phyloP scores from a whole-genome alignment of 2,329 filamentous ascomycete species.

The Allantophomopsis cytisporea region DNA sequence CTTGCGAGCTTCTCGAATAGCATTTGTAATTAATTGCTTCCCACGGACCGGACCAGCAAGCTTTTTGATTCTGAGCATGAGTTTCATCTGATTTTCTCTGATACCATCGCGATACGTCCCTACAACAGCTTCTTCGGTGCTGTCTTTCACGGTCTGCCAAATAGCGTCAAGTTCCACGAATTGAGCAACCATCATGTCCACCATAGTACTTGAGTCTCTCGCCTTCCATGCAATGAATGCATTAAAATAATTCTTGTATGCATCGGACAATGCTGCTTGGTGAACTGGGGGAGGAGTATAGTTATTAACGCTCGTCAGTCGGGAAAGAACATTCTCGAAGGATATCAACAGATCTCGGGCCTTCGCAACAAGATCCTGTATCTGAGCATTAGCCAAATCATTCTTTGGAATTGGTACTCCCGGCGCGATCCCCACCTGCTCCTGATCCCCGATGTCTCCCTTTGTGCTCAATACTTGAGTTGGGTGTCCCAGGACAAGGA shows the following conservation, averaged over 20 bases:
- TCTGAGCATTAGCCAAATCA: conserved; percentile 45
- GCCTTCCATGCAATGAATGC: conserved; percentile 79
- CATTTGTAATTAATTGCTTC: conserved; percentile 59
- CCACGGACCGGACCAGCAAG: conserved; percentile 60
- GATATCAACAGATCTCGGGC: conserved; percentile 63
- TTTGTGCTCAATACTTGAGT: conserved; percentile 66
- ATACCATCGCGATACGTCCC: conserved; percentile 71
- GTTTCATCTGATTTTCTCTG: conserved; percentile 65
- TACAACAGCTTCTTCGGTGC: conserved; percentile 58
- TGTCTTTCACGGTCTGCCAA: conserved; percentile 70
- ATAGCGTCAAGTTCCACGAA: conserved; percentile 78
- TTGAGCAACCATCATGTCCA: conserved; percentile 76
- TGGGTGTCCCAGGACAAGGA: conserved; percentile 67
- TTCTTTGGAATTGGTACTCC: conserved; percentile 31
- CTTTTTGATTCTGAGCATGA: conserved; percentile 69
- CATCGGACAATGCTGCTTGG: conserved; percentile 48
- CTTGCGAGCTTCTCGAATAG: conserved; percentile 58
- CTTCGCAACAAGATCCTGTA: conserved; percentile 63
- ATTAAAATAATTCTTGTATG: conserved; percentile 62
- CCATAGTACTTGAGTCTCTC: conserved; percentile 61
- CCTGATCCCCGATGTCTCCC: conserved; percentile 40
- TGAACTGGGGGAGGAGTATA: conserved; percentile 52
- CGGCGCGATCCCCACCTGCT: conserved; percentile 34
- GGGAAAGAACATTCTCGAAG: conserved; percentile 62
- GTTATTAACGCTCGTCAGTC: conserved; percentile 50